Conservation (phyloP, 2,329 filamentous ascomycete genomes). For the Claviceps digitariae region DNA sequence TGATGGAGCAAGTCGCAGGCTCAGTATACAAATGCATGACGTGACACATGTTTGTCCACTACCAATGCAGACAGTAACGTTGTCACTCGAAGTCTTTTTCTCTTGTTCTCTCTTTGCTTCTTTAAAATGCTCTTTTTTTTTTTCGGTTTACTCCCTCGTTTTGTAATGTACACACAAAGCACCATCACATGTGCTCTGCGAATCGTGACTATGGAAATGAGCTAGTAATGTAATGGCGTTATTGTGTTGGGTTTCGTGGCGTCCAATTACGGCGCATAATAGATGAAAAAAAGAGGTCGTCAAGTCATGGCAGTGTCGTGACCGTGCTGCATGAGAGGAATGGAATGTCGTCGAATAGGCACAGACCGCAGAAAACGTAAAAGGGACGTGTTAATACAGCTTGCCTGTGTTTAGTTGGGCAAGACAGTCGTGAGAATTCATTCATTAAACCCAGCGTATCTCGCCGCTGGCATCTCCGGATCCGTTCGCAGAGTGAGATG, state of each 20-base stretch:
- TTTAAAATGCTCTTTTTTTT: neutral
- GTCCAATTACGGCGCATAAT: slow-evolving; percentile 20
- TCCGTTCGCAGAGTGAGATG: slow-evolving; percentile 12
- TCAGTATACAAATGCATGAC: slow-evolving; percentile 22
- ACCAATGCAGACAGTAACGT: neutral
- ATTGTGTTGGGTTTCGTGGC: slow-evolving; percentile 8
- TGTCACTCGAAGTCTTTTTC: slow-evolving; percentile 4
- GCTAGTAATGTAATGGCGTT: slow-evolving; percentile 13
- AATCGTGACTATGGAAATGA: slow-evolving; percentile 11
- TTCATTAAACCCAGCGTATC: slow-evolving; percentile 25
- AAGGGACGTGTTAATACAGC: slow-evolving; percentile 15
- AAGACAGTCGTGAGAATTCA: slow-evolving; percentile 11
- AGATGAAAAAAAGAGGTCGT: slow-evolving; percentile 26
- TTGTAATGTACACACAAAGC: slow-evolving; percentile 22
- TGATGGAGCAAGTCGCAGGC: slow-evolving; percentile 12
- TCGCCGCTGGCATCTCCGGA: slow-evolving; percentile 18
- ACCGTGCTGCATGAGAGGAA: slow-evolving; percentile 19
- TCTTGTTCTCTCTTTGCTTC: slow-evolving; percentile 4
- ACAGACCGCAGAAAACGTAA: slow-evolving; percentile 10
- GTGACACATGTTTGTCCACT: slow-evolving; percentile 9
- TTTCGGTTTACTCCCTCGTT: slow-evolving; percentile 13
- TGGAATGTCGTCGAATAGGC: slow-evolving; percentile 11
- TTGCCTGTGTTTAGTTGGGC: slow-evolving; percentile 12
- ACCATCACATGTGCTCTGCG: slow-evolving; percentile 15
- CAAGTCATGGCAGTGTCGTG: slow-evolving; percentile 26